These are phyloP conservation scores for Acacia crassicarpa DNA, from an alignment of 306 rosid genomes.

Conservation along the genomic window DNA sequence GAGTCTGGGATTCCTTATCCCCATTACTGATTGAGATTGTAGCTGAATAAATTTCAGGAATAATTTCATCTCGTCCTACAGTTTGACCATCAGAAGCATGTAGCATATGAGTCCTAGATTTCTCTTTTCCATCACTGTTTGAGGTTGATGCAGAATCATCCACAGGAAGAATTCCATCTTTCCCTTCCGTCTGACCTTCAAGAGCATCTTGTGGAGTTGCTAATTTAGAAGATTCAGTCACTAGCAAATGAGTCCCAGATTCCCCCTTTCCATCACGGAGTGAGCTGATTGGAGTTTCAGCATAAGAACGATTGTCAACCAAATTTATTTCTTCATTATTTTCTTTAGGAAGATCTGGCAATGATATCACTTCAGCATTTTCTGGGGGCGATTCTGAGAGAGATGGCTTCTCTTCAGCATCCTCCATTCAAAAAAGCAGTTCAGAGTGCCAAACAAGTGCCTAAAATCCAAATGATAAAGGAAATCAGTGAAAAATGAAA, in stretches of 20 bases:
- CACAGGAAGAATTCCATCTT: slow-evolving; percentile 38
- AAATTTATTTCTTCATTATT: slow-evolving; percentile 22
- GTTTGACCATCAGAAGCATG: slow-evolving; percentile 41
- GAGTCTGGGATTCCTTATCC: slow-evolving; percentile 40
- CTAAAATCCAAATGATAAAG: slow-evolving; percentile 33
- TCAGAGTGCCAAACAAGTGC: slow-evolving; percentile 31
- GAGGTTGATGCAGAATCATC: slow-evolving; percentile 41
- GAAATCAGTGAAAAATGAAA: slow-evolving; percentile 28
- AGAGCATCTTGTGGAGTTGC: slow-evolving; percentile 33
- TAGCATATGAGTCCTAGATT: slow-evolving; percentile 33
- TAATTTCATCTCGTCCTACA: slow-evolving; percentile 41
- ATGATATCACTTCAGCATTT: slow-evolving; percentile 19
- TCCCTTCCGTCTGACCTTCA: slow-evolving; percentile 39
- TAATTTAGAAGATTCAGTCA: slow-evolving; percentile 24
- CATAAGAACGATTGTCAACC: slow-evolving; percentile 32
- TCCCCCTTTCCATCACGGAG: slow-evolving; percentile 38
- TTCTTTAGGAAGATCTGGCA: slow-evolving; percentile 27
- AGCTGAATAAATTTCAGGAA: slow-evolving; percentile 34
- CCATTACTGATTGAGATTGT: slow-evolving; percentile 39
- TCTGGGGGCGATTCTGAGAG: slow-evolving; percentile 33
- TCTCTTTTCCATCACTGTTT: slow-evolving; percentile 35
- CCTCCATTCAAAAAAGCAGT: slow-evolving; percentile 63
- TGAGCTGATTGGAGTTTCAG: slow-evolving; percentile 35
- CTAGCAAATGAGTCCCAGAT: slow-evolving; percentile 34
- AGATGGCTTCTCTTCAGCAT: slow-evolving; percentile 42